A percentile compares a stretch with the other conserved stretches of the same genome.
Conservation (phyloP, 805 yeast genomes). For the Clavispora vitiphila region DNA sequence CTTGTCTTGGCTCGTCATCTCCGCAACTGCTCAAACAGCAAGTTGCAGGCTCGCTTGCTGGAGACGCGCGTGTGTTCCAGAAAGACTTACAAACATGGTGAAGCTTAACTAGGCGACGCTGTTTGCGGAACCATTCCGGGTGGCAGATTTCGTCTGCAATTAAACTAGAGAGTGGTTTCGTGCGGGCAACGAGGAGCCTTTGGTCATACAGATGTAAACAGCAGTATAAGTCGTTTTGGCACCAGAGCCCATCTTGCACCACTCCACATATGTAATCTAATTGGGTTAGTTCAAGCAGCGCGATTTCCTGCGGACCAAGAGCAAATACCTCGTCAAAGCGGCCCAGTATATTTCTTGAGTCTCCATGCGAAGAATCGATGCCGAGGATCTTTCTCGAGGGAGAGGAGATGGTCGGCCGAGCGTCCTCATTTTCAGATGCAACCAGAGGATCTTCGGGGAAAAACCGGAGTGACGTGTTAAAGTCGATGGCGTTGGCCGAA, state of each 20-base stretch:
- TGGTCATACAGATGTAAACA: slow-evolving; percentile 11
- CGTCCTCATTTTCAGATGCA: background rate
- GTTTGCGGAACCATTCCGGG: slow-evolving; percentile 7
- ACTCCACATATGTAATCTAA: slow-evolving; percentile 16
- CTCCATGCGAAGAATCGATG: too few relatives aligned
- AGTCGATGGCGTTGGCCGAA: background rate
- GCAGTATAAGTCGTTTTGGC: slow-evolving; percentile 11
- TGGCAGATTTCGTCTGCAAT: slow-evolving; percentile 10
- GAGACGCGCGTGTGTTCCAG: slow-evolving; percentile 6
- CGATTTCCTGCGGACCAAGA: slow-evolving; percentile 10
- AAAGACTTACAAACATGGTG: slow-evolving; percentile 10
- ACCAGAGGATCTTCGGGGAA: background rate
- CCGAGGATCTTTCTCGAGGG: background rate
- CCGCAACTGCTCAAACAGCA: background rate
- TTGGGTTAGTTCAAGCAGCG: slow-evolving; percentile 9
- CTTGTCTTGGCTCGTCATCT: background rate
- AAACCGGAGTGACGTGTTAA: background rate
- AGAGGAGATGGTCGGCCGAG: background rate
- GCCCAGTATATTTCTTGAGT: slow-evolving; percentile 2
- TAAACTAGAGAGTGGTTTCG: slow-evolving; percentile 9
- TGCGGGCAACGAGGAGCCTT: slow-evolving; percentile 6
- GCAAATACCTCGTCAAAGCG: slow-evolving; percentile 8
- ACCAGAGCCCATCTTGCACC: slow-evolving; percentile 3
- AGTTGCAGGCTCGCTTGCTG: background rate
- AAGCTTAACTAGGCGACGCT: slow-evolving; percentile 9